Evolutionary conservation across 768 basidiomycete genomes (phyloP), one percentile per base, ranked within the genome.

Genomic region (Leucogyrophana mollusca): DNA sequence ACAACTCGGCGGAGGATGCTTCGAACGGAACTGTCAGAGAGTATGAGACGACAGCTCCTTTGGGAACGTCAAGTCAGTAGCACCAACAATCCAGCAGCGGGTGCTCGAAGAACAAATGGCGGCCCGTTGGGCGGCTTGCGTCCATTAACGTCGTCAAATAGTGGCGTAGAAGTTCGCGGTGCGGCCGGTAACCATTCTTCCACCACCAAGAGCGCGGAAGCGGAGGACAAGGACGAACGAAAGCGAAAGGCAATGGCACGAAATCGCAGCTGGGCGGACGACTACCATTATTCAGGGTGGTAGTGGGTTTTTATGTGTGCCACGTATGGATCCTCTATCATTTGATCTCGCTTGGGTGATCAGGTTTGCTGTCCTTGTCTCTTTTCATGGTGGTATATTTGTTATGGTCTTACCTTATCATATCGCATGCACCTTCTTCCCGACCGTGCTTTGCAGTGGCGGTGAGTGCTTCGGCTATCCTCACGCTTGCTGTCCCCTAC

Each of bases 1-100:
- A 91, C 93, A 34, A 93, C 90, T 3, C 78, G 93, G 2, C 74
- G 89, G 40, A 76, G 79, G 54, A 94, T 94, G 89, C 73, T 94
- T 37, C 74, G 83, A 45, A 86, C 83, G 4, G 93, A 95, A 65
- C 72, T 95, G 59, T 85, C 87, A 24, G 93, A 95, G 66, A 87
- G 84, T 48, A 67, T 95, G 51, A 73, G 93, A 17, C 73, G 86
- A 37, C 88, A 93, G 55, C 61, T 94, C 46, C 66, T 94, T 4
- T 91, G 90, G 90, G 88, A 85, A 54, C 74, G 86, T 11, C 83
- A 86, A 52, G 77, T 85, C 52, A 80, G 80, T 60, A 65, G 63
- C 23, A 71, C 71, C 50, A 71, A 68, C 13, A 79, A 77, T 47
- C 64, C 76, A 34, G 66, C 71, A 7, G 73, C 67, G 4, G 60